Percentiles rank a stretch among this genome's conserved stretches.
These are phyloP conservation scores for Bruguiera sexangula DNA, from an alignment of 345 rosid genomes.

Conservation along the genomic window DNA sequence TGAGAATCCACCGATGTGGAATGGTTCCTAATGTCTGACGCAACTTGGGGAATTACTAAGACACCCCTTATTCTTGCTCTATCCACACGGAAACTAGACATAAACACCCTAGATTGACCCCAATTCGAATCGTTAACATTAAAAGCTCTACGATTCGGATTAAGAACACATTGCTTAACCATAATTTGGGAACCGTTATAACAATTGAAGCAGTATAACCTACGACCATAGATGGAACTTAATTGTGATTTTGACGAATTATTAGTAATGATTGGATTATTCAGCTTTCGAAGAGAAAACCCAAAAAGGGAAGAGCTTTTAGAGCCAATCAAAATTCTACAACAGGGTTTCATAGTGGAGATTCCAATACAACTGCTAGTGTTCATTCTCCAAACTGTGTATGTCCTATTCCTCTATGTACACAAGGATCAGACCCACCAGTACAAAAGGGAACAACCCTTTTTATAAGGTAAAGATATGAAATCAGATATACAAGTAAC, in stretches of 20 bases:
- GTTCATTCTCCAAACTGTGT: constrained; percentile 40
- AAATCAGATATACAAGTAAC: constrained; percentile 10
- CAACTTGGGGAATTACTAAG: constrained; percentile 68
- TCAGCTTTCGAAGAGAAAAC: constrained; percentile 33
- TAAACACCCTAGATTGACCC: constrained; percentile 37
- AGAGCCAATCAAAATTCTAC: constrained; percentile 58
- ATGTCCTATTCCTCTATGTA: background rate
- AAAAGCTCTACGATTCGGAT: constrained; percentile 52
- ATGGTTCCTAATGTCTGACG: constrained; percentile 67
- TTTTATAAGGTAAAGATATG: background rate
- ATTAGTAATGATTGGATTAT: constrained; percentile 6
- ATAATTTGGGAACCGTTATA: constrained; percentile 25
- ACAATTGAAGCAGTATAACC: constrained; percentile 17
- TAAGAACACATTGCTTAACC: constrained; percentile 28
- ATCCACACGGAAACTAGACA: constrained; percentile 21
- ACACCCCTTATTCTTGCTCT: constrained; percentile 53
- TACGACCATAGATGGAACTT: constrained; percentile 27
- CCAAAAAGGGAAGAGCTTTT: constrained; percentile 57
- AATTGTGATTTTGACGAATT: constrained; percentile 65
- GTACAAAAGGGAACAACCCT: background rate
- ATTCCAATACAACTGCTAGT: constrained; percentile 53
- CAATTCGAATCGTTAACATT: constrained; percentile 49
- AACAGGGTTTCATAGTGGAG: constrained; percentile 71
- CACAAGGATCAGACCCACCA: background rate
- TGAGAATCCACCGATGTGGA: constrained; percentile 55